phyloP scores from a whole-genome alignment of 805 yeast species.

The Metschnikowia noctiluminum region DNA sequence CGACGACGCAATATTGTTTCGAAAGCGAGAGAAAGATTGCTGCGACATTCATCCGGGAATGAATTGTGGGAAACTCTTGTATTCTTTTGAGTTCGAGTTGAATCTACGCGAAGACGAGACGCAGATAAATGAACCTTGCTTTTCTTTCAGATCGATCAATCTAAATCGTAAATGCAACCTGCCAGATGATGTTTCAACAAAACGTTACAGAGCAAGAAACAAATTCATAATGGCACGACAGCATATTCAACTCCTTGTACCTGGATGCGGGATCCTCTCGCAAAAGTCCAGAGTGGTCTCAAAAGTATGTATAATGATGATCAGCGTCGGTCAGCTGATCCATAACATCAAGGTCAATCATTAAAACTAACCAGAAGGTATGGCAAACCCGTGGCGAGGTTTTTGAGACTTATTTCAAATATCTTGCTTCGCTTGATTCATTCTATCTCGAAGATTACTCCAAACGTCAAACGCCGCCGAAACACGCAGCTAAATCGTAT shows the following conservation, averaged over 20 bases:
- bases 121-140: background rate
- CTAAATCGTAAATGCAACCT: background rate
- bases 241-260: conserved; percentile 1
- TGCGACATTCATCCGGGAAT: no score
- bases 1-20: no score
- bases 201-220: conserved; percentile 6
- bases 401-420: conserved; percentile 1
- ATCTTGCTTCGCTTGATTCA: background rate
- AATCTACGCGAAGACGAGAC: background rate
- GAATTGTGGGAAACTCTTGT: background rate
- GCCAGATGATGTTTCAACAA: background rate
- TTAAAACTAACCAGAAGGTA: background rate
- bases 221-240: conserved; percentile 7
- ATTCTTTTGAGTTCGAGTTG: background rate
- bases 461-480: background rate
- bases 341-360: no score
- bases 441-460: conserved; percentile 2
- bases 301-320: background rate
- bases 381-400: conserved; percentile 1
- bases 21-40: no score
- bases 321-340: no score
- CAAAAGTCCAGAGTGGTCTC: conserved; percentile 1
- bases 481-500: background rate
- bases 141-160: background rate
- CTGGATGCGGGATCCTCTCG: background rate